Evolutionary conservation across 306 rosid genomes (phyloP), one percentile per base, ranked within the genome.

Genomic region (Citrullus mucosospermus): DNA sequence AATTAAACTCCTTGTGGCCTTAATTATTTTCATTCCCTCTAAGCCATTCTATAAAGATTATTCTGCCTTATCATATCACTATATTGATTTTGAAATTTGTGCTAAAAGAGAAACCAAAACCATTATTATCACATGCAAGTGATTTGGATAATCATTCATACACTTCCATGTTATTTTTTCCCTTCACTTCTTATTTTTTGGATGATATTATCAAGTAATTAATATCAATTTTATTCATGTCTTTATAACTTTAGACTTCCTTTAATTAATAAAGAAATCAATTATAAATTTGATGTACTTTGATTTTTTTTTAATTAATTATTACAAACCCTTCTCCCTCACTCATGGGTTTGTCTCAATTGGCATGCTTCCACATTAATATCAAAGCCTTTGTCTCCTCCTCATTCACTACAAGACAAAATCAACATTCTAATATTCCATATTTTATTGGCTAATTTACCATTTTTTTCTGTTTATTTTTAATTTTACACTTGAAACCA

Each of bases 401-500:
- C 74, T 18, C 17, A 82, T 60, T 70, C 73, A 78, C 85, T 79
- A 88, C 13, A 75, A 43, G 88, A 86, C 89, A 86, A 84, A 73
- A 78, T 84, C 73, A 79, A 81, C 87, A 86, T 84, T 82, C 91
- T 78, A 79, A 82, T 76, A 72, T 72, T 59, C 72, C 76, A 77
- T 76, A 74, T 78, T 85, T 28, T 79, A 81, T 79, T 79, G 71
- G 53, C 62, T 79, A 73, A 75, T 65, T 70, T 46, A 48, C 73
- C 28, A 11, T 70, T 62, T 34, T 76, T 78, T 39, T 79, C 61
- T 88, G 82, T 54, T 75, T 14, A n/a, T 14, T 91, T 78, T 81
- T 87, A 83, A 43, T 7, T 78, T 83, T 75, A 86, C 89, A 78
- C 86, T 73, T 85, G 75, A 81, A 85, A 91, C 90, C 89, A 88